Conservation (phyloP, 352 stramenopile genomes). For the Aphanomyces invadans region DNA sequence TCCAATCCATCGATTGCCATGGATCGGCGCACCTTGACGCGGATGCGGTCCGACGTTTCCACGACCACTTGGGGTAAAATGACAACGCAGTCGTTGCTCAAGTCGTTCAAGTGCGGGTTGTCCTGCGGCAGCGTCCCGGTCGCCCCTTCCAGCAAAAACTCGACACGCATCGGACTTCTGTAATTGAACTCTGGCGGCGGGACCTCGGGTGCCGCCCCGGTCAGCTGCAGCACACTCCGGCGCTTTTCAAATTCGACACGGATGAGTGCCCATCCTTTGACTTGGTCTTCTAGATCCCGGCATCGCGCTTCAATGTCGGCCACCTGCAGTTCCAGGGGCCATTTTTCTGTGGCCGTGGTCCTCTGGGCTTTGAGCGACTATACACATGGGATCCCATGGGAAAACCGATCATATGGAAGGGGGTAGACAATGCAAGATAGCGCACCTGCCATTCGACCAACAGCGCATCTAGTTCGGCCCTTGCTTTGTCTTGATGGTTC, state of each 20-base stretch:
- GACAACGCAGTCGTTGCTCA: conserved; percentile 32
- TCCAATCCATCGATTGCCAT: too few species aligned
- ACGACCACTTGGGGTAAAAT: conserved; percentile 43
- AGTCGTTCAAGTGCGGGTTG: neutral
- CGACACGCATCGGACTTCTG: neutral
- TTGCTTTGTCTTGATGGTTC: neutral
- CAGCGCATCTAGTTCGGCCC: neutral
- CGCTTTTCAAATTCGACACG: neutral
- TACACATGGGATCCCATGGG: too few species aligned
- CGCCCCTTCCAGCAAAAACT: conserved; percentile 1
- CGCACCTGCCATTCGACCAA: neutral
- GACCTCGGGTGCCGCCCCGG: neutral
- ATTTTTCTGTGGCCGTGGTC: neutral
- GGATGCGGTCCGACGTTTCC: conserved; percentile 37
- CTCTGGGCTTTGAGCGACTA: neutral
- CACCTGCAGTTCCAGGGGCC: neutral
- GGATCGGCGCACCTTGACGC: conserved; percentile 34
- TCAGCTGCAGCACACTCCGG: neutral
- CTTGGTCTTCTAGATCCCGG: neutral
- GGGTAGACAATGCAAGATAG: too few species aligned
- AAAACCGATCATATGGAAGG: too few species aligned
- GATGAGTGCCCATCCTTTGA: neutral
- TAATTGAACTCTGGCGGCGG: neutral
- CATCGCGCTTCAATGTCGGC: neutral
- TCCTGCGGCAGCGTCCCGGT: neutral